phyloP scores from a whole-genome alignment of 2,329 filamentous ascomycete genomes.

The Ophiostoma sp. region DNA sequence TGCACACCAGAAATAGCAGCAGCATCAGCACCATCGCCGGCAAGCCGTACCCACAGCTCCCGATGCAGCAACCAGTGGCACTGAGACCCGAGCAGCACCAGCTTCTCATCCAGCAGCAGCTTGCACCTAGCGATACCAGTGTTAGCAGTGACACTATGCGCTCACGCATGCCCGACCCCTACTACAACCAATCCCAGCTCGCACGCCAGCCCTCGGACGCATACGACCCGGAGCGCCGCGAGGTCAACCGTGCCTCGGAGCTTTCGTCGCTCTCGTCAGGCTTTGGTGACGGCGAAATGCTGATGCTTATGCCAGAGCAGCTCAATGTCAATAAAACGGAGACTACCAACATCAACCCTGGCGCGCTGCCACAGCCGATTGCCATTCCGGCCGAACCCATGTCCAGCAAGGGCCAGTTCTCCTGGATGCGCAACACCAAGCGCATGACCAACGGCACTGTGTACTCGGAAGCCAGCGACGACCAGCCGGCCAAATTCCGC shows the following conservation, averaged over 20 bases:
- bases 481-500: constrained; percentile 52
- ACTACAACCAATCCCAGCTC: constrained; percentile 39
- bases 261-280: constrained; percentile 59
- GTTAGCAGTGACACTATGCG: constrained; percentile 32
- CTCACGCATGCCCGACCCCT: constrained; percentile 37
- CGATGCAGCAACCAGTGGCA: background rate
- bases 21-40: background rate
- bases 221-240: constrained; percentile 35
- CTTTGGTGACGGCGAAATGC: constrained; percentile 57
- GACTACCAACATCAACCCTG: background rate
- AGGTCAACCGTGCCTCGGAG: constrained; percentile 43
- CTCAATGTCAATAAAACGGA: background rate
- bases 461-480: constrained; percentile 50
- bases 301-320: constrained; percentile 36
- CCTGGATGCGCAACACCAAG: constrained; percentile 24
- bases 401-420: constrained; percentile 20
- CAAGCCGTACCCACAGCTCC: background rate
- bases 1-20: background rate
- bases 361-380: background rate
- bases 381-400: constrained; percentile 12
- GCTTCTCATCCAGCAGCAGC: background rate
- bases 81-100: constrained; percentile 4
- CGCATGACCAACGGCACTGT: constrained; percentile 42
- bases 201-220: constrained; percentile 37
- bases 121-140: background rate